A percentile compares a stretch with the other conserved stretches of the same genome.
Conservation (phyloP, 441 rosid genomes). For the Erodium moschatum region DNA sequence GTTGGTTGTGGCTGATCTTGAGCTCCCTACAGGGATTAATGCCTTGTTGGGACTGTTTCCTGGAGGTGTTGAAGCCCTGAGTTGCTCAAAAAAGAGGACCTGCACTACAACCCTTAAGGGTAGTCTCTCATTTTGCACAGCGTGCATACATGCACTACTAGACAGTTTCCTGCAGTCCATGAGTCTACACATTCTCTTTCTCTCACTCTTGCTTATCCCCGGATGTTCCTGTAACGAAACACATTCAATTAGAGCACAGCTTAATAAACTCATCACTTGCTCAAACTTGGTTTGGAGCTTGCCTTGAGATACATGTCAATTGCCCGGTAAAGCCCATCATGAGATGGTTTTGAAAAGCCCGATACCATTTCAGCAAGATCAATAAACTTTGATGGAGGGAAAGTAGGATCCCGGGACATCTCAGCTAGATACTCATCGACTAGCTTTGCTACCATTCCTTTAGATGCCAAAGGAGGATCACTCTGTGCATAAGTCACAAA, state of each 20-base stretch:
- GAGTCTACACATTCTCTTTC: slow-evolving; percentile 65
- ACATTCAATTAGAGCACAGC: neutral
- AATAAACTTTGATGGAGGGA: slow-evolving; percentile 41
- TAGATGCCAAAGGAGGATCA: slow-evolving; percentile 22
- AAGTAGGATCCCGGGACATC: slow-evolving; percentile 36
- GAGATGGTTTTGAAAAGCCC: slow-evolving; percentile 53
- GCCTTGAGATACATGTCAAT: slow-evolving; percentile 76
- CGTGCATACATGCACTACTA: slow-evolving; percentile 37
- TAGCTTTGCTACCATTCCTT: slow-evolving; percentile 56
- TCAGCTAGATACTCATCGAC: slow-evolving; percentile 63
- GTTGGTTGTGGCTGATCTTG: slow-evolving; percentile 52
- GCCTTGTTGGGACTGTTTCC: slow-evolving; percentile 37
- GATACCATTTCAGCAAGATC: slow-evolving; percentile 56
- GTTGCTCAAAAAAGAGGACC: slow-evolving; percentile 85
- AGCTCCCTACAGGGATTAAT: slow-evolving; percentile 51
- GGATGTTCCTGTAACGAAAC: slow-evolving; percentile 52
- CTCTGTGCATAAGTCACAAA: slow-evolving; percentile 38
- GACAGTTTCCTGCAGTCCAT: slow-evolving; percentile 86
- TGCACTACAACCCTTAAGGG: slow-evolving; percentile 83
- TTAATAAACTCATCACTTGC: too few species aligned
- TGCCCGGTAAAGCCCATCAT: slow-evolving; percentile 79
- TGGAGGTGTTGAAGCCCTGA: slow-evolving; percentile 31
- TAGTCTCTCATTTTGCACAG: slow-evolving; percentile 36
- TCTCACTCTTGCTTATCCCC: slow-evolving; percentile 56
- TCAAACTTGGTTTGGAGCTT: neutral